Evolutionary conservation across 768 basidiomycete genomes (phyloP), one percentile per base, ranked within the genome.

Genomic region (Daedalea quercina): DNA sequence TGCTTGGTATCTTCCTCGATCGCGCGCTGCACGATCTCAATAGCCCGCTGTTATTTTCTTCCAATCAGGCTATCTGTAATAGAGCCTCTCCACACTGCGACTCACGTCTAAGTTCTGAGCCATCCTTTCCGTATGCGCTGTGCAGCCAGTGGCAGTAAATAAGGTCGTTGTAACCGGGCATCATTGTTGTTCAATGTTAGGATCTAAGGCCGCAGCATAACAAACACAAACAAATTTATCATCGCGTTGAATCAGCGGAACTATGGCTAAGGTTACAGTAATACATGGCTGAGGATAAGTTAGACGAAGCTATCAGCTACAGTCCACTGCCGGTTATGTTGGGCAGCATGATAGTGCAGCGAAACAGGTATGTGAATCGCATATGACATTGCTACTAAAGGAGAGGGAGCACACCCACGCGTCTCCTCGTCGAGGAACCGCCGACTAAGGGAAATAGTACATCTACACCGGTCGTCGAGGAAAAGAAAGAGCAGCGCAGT

Each of bases 1-100:
- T 88, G 85, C 68, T 93, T 93, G 56, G 79, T 77, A 72, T 99
- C 96, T 57, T 90, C 87, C 53, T 94, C 93, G 62, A 95, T 94
- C 53, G 94, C 94, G 58, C 82, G 81, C 71, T 94, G 90, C 23
- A 96, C 91, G 53, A 96, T 82, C 62, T 91, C 90, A 65, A 96
- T 90, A 28, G 93, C 93, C 69, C 79, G 78, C 84, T 87, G 46
- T 20, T 35, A 46, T 6, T 6, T 31, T 13, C 11, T 19, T 15
- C 47, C 55, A 0, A 56, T 52, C 41, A 51, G 23, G n/a, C 19
- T 11, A 20, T 7, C 24, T 3, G 28, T 20, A 6, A 6, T 20
- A 0, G 6, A 11, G 28, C 28, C 11, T 31, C 6, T 31, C 11
- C 28, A 11, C 17, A 35, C 13, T 26, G 41, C 25, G 17, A 57